Percentiles rank a stretch among this genome's conserved stretches.
phyloP scores from a whole-genome alignment of 352 stramenopile species.

The Phytophthora pseudosyringae region DNA sequence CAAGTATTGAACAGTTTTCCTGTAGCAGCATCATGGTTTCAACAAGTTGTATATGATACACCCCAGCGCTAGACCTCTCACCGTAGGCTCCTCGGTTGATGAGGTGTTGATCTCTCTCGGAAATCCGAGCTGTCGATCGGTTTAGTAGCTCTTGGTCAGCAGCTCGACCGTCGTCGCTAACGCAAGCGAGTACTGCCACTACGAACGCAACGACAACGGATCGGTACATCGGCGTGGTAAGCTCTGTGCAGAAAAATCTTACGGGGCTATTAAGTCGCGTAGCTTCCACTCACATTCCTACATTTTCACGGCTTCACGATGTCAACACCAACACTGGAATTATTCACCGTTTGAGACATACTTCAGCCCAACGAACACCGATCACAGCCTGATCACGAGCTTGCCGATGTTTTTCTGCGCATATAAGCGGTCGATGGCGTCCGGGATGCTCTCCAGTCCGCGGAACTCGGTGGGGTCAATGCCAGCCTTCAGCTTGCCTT shows the following conservation, averaged over 20 bases:
- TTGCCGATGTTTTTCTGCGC: conserved; percentile 80
- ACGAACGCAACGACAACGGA: neutral
- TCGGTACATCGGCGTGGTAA: neutral
- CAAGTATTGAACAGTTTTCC: too few species aligned
- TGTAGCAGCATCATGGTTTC: too few species aligned
- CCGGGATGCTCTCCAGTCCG: conserved; percentile 56
- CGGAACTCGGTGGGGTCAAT: conserved; percentile 54
- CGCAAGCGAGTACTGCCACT: neutral
- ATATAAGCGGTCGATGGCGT: conserved; percentile 71
- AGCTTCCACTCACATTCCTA: neutral
- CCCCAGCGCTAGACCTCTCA: too few species aligned
- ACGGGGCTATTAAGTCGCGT: neutral
- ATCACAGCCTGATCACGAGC: conserved; percentile 66
- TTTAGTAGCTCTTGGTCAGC: conserved; percentile 1
- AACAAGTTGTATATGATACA: too few species aligned
- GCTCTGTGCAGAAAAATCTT: neutral
- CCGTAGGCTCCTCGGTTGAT: too few species aligned
- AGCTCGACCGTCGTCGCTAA: neutral
- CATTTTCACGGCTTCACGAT: neutral
- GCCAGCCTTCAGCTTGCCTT: conserved; percentile 58
- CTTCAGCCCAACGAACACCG: too few species aligned
- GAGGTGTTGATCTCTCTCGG: too few species aligned
- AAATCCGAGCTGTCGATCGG: too few species aligned
- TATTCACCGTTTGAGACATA: neutral
- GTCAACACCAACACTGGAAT: conserved; percentile 1